Evolutionary conservation across 768 basidiomycete species (phyloP), one percentile per base, ranked within the genome.

Genomic region (Crepidotus variabilis): DNA sequence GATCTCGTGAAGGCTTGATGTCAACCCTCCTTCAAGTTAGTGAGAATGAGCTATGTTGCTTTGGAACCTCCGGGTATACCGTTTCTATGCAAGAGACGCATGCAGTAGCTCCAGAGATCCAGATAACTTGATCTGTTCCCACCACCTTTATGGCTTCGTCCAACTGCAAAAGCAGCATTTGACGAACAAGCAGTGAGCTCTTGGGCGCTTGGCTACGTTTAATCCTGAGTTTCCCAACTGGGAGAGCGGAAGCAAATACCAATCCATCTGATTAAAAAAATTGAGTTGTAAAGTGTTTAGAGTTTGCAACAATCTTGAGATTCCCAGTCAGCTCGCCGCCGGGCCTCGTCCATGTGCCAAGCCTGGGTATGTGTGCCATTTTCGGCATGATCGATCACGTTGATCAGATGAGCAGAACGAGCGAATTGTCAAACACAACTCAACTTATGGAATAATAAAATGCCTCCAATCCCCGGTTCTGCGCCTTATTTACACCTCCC

Each of bases 271-370:
- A 51, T 33, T 56, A 48, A 21, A 47, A 60, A 64, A 67, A 73
- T 75, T 76, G 71, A 71, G 76, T 77, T 79, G 78, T 78, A 79
- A 72, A 75, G 78, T 78, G 72, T 75, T 79, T 78, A 78, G 75
- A 74, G 78, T 80, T 73, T 68, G 64, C 65, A 50, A 59, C 57
- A 49, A 72, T 77, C 74, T 75, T 72, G 75, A 75, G 76, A 77
- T 67, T 28, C 28, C 28, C 8, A 28, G 28, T 45, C 52, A 39
- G 22, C 51, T 36, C 35, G 56, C 50, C 45, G 55, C 50, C 51
- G 55, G 50, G 47, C 47, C 21, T 49, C 47, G n/a, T 32, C 21
- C 22, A 14, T 20, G n/a, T 22, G 22, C 23, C 56, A 55, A 57
- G 54, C 57, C 54, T 59, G 56, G 56, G 39, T 20, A 35, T 16